Conservation (phyloP, 2,329 filamentous ascomycete species). For the Fusarium falciforme region DNA sequence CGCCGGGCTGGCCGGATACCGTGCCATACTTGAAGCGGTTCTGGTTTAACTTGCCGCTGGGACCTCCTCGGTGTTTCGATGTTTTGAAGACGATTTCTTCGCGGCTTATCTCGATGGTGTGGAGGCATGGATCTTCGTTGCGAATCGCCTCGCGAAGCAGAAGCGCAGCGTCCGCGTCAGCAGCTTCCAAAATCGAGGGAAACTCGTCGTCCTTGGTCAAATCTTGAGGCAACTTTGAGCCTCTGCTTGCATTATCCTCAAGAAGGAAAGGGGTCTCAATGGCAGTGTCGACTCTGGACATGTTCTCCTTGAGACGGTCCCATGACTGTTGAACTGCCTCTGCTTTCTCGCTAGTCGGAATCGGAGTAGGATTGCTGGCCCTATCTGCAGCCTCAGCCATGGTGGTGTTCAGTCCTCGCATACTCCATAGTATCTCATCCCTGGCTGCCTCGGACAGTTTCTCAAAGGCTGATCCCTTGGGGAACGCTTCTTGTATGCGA, state of each 20-base stretch:
- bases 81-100: neutral
- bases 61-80: neutral
- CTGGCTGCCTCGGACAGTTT: neutral
- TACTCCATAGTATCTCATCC: neutral
- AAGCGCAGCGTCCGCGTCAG: neutral
- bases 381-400: neutral
- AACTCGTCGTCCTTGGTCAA: too few species aligned
- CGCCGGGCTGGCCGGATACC: neutral
- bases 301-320: neutral
- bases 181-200: neutral
- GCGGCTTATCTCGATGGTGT: neutral
- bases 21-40: neutral
- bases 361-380: too few species aligned
- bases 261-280: neutral
- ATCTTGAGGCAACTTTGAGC: neutral
- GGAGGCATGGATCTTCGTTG: neutral
- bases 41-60: neutral
- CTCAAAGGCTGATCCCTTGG: neutral
- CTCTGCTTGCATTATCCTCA: neutral
- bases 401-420: neutral
- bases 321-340: neutral
- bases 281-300: neutral
- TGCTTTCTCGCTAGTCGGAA: neutral
- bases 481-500: neutral
- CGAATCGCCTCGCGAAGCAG: neutral